Base-by-base conservation (phyloP, 176 grass and related monocot genomes). In the Bonia amplexicaulis region DNA sequence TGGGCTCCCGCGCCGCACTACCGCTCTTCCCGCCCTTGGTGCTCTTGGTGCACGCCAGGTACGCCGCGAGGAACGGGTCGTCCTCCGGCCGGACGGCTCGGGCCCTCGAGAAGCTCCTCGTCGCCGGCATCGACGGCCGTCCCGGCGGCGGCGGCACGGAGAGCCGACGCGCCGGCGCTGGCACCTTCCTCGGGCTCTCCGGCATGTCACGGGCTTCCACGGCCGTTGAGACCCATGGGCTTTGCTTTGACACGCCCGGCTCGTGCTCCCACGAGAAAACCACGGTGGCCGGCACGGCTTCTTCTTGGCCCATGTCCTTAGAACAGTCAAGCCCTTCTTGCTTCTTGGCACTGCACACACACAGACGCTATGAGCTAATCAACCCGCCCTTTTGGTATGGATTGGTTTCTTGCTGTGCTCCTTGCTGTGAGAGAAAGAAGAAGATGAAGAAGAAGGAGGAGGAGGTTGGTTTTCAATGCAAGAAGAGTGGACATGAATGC, bases 11-110 rank as follows among this genome's bases (percentile, higher is more conserved):
- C 22, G 33, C 41, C 11, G 12, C 41, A 13, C 2, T 40, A 23
- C 61, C 61, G 6, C 16, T 41, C 7, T 44, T 69, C 4, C 5
- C 31, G 40, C 37, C 6, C 37, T 0, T 16, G 33, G 3, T 53
- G 49, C 89, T 88, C 82, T 75, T 98, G 76, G 96, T 98, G 91
- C 96, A 98, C 64, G 89, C 96, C 40, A 93, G 80, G 77, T 89
- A 92, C 46, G 96, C 96, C 3, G 96, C 89, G 4, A 98, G 83
- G 85, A 98, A 98, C 10, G 93, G 96, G 69, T 98, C 96, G 3
- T 90, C 93, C 64, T 87, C 93, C 2, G 90, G 90, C n/a, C 79
- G 82, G 8, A 82, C 74, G 84, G 71, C 79, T 16, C 66, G 57
- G 7, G 0, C 73, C 33, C 63, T 78, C 8, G 58, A 62, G 45